Evolutionary conservation across 2,329 filamentous ascomycete species (phyloP), one percentile per base, ranked within the genome.

Genomic region (Grosmannia clavigera): DNA sequence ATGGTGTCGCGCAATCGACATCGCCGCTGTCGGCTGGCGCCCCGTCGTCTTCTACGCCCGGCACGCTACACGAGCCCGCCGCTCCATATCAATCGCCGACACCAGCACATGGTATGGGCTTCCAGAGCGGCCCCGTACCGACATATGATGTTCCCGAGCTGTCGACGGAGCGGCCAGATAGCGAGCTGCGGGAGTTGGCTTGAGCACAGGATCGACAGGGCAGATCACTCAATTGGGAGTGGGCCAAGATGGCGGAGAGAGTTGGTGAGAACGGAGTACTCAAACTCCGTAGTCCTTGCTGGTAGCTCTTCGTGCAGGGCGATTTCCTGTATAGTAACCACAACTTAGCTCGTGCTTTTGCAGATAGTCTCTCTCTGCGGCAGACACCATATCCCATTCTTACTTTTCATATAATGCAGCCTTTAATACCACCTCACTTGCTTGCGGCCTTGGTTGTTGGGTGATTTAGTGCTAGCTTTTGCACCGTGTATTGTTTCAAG

Each of bases 161-260:
- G 67, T 64, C 70, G 27, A 63, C 67, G 22, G 60, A 66, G 51
- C 68, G 67, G 50, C 63, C 66, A 3, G 67, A 73, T 60, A 62
- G 67, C 19, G 67, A 72, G 64, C 61, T 71, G 55, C 67, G 68
- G 58, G 71, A 73, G 62, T 60, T 73, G 61, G 67, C 68, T 5
- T 71, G 58, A 62, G 25, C 19, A 14, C 40, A 31, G 43, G 53
- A 7, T 4, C 19, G n/a, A 27, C 19, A 35, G n/a, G 7, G 46
- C n/a, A 19, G 46, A 25, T 22, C 7, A 46, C 19, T n/a, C 9
- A 5, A n/a, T 46, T 19, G 6, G 40, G 40, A 6, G 14, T 10
- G 11, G 16, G 40, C 14, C 40, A 5, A 16, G 12, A 3, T 40
- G 38, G 38, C 14, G 14, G 38, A 40, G 40, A 5, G 40, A 43